phyloP scores from a whole-genome alignment of 2,329 filamentous ascomycete species.

The Xylaria hypoxylon region DNA sequence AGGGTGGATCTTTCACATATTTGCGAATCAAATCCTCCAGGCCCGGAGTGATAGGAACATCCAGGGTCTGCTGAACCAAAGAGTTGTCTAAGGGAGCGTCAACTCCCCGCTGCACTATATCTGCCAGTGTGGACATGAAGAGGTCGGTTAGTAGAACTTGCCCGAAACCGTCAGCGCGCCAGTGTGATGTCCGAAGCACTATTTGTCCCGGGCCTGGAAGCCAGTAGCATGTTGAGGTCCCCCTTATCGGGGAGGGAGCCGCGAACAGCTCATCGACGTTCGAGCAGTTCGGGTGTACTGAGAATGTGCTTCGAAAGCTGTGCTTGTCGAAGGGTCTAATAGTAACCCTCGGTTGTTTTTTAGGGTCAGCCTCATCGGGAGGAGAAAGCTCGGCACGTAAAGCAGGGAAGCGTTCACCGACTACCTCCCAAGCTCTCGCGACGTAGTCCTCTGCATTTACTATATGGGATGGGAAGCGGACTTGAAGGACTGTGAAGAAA shows the following conservation, averaged over 20 bases:
- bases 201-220: slow-evolving; percentile 34
- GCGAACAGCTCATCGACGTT: slow-evolving; percentile 35
- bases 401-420: slow-evolving; percentile 35
- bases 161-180: slow-evolving; percentile 42
- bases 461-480: slow-evolving; percentile 39
- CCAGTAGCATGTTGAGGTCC: slow-evolving; percentile 41
- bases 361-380: background rate
- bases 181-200: slow-evolving; percentile 39
- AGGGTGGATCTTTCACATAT: slow-evolving; percentile 1
- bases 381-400: slow-evolving; percentile 31
- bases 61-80: background rate
- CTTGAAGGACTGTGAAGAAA: slow-evolving; percentile 39
- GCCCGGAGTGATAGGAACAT: background rate
- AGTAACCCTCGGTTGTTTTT: background rate
- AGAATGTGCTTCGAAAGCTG: slow-evolving; percentile 32
- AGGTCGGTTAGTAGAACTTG: slow-evolving; percentile 33
- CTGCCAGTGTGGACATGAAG: slow-evolving; percentile 36
- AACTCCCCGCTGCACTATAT: slow-evolving; percentile 11
- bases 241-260: slow-evolving; percentile 10
- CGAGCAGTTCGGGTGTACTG: slow-evolving; percentile 10
- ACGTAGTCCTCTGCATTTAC: slow-evolving; percentile 33
- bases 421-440: slow-evolving; percentile 35
- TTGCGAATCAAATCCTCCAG: slow-evolving; percentile 24
- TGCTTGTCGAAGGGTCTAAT: slow-evolving; percentile 22
- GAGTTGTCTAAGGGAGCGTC: slow-evolving; percentile 11